Percentiles rank a stretch among this genome's conserved stretches.
These are phyloP conservation scores for Tetracladium setigerum DNA, from an alignment of 495 filamentous ascomycete species.

Conservation along the genomic window DNA sequence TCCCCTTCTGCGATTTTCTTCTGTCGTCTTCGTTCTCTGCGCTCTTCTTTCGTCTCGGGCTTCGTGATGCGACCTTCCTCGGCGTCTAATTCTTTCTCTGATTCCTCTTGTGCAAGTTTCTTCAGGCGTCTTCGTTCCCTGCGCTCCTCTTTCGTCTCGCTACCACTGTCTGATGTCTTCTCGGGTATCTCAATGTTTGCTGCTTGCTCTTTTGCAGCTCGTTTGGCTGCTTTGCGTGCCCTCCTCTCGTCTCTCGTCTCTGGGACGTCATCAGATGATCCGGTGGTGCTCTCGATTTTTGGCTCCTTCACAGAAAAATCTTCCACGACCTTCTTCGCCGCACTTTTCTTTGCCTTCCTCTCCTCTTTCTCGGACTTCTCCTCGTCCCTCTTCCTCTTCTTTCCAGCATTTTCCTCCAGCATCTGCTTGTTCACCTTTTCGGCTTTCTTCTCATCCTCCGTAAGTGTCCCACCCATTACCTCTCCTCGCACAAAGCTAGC, in stretches of 20 bases:
- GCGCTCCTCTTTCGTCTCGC: constrained; percentile 32
- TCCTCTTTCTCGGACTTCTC: constrained; percentile 11
- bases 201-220: constrained; percentile 20
- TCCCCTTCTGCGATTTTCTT: constrained; percentile 38
- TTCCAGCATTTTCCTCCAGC: constrained; percentile 20
- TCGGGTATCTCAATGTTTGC: constrained; percentile 1
- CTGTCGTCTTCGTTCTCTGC: constrained; percentile 17
- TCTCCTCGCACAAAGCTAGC: constrained; percentile 74
- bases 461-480: constrained; percentile 58
- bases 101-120: constrained; percentile 22
- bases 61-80: constrained; percentile 7
- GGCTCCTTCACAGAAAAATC: constrained; percentile 12
- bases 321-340: constrained; percentile 27
- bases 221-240: constrained; percentile 29
- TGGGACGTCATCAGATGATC: constrained; percentile 17
- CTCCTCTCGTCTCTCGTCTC: constrained; percentile 29
- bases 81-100: constrained; percentile 10
- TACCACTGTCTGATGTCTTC: constrained; percentile 3
- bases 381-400: constrained; percentile 4
- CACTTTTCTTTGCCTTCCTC: constrained; percentile 26
- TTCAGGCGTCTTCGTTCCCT: constrained; percentile 20
- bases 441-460: constrained; percentile 18
- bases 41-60: constrained; percentile 32
- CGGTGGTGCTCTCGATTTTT: constrained; percentile 1
- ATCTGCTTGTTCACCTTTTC: not conserved